Percentiles rank a stretch among this genome's conserved stretches.
Evolutionary conservation across 2,329 filamentous ascomycete species (phyloP).

Genomic region (Fusarium globosum): DNA sequence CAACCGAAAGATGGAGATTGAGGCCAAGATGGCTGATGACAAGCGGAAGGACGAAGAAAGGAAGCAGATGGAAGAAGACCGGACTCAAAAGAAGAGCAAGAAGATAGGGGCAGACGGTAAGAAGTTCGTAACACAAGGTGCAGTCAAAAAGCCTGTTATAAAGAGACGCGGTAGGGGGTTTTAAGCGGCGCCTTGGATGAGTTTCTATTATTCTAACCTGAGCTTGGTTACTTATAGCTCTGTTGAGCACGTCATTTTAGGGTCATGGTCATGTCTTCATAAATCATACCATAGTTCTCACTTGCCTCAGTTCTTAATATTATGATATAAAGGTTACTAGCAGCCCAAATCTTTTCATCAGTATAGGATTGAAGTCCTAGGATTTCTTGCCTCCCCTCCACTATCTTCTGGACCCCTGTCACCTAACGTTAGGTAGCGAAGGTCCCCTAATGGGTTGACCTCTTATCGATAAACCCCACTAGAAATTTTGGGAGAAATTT

Average conservation of each 20-base stretch:
- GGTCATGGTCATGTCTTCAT: background rate
- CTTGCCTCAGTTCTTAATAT: background rate
- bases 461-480: conserved; percentile 57
- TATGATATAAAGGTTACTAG: background rate
- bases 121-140: conserved; percentile 71
- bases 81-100: conserved; percentile 54
- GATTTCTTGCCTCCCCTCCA: background rate
- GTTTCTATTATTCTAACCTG: background rate
- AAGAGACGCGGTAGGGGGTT: conserved; percentile 68
- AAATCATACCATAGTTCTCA: background rate
- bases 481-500: conserved; percentile 51
- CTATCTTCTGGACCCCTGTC: background rate
- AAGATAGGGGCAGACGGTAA: conserved; percentile 54
- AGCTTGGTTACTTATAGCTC: background rate
- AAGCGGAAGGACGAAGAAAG: conserved; percentile 74
- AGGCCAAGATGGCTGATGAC: conserved; percentile 90
- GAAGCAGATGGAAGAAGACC: conserved; percentile 61
- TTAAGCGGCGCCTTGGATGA: conserved; percentile 42
- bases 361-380: background rate
- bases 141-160: conserved; percentile 69
- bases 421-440: background rate
- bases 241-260: background rate
- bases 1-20: conserved; percentile 92
- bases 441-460: conserved; percentile 1
- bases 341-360: background rate